phyloP scores from a whole-genome alignment of 164 flowering plant genomes.

The Sedum album region DNA sequence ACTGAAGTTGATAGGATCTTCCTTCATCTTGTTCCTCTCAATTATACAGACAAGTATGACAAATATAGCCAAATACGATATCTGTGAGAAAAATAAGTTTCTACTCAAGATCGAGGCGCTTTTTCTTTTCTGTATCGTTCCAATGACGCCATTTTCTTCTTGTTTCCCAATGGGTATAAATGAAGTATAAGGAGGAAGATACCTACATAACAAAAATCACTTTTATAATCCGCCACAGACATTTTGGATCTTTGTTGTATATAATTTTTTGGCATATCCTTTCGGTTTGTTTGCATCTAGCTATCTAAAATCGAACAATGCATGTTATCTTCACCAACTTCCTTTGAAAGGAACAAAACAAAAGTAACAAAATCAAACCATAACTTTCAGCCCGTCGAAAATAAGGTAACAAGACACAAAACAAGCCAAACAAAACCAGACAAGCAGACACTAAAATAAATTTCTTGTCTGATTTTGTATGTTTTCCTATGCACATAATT shows the following conservation, averaged over 20 bases:
- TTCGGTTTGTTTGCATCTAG: no score
- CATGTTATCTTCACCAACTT: no score
- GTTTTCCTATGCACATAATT: no score
- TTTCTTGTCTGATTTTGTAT: no score
- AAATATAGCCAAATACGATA: constrained; percentile 31
- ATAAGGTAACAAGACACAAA: no score
- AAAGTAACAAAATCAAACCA: no score
- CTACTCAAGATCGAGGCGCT: constrained; percentile 5
- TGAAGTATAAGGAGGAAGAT: constrained; percentile 66
- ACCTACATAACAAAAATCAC: constrained; percentile 33
- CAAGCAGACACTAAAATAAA: no score
- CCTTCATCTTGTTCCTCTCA: constrained; percentile 30
- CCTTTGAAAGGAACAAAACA: no score
- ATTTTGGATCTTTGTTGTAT: background rate
- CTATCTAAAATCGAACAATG: no score
- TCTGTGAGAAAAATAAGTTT: constrained; percentile 24
- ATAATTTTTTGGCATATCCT: background rate
- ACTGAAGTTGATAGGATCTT: constrained; percentile 42
- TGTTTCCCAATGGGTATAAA: constrained; percentile 27
- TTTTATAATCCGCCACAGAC: background rate
- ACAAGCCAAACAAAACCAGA: no score
- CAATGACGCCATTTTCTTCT: background rate
- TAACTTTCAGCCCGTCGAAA: no score
- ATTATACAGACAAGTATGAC: constrained; percentile 35
- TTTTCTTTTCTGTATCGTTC: background rate